Conservation (phyloP, 176 grass and related monocot species). For the Carex littledalei region DNA sequence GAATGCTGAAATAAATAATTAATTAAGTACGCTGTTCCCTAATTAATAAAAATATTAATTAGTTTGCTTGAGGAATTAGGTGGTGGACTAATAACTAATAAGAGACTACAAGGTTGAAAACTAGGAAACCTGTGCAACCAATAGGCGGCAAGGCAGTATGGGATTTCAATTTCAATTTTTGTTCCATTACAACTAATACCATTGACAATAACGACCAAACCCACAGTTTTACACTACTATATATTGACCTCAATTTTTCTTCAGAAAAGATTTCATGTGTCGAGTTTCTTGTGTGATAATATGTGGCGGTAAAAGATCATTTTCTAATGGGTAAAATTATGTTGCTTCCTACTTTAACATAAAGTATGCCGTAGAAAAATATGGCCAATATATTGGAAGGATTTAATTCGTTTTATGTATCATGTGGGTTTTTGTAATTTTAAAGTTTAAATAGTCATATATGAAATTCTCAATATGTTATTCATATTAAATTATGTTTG, state of each 20-base stretch:
- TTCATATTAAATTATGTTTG: too few relatives aligned
- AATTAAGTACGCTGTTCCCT: not conserved
- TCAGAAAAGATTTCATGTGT: too few relatives aligned
- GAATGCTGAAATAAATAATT: slow-evolving; percentile 7
- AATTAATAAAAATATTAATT: not conserved
- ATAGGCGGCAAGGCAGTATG: not conserved
- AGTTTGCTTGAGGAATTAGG: not conserved
- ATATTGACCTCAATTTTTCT: not conserved
- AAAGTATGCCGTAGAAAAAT: too few relatives aligned
- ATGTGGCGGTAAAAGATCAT: too few relatives aligned
- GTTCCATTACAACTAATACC: not conserved
- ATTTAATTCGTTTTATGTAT: too few relatives aligned
- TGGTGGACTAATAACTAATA: not conserved
- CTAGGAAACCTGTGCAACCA: not conserved
- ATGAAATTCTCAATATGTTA: too few relatives aligned
- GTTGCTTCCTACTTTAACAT: too few relatives aligned
- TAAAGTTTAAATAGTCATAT: too few relatives aligned
- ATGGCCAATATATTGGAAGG: too few relatives aligned
- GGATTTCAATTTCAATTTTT: not conserved
- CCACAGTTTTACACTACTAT: not conserved
- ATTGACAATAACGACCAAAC: not conserved
- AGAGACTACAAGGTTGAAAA: not conserved
- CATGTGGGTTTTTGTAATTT: too few relatives aligned
- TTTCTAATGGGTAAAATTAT: too few relatives aligned
- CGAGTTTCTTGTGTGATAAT: too few relatives aligned